A percentile compares a stretch with the other conserved stretches of the same genome.
Evolutionary conservation across 345 rosid genomes (phyloP).

Genomic region (Lepidium sativum): DNA sequence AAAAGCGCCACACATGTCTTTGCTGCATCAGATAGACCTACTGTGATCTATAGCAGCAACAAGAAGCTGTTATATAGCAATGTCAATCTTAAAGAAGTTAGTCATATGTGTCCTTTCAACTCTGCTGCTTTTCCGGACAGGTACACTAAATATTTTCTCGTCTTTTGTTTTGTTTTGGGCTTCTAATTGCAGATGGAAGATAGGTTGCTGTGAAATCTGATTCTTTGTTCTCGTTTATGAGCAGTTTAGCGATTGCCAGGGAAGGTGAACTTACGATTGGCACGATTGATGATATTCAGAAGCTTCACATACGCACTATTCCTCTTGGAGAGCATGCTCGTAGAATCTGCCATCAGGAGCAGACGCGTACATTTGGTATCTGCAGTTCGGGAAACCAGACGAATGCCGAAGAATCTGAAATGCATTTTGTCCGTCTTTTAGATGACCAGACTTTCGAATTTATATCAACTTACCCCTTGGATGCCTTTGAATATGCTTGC

Average conservation of each 20-base stretch:
- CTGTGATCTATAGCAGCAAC: constrained; percentile 95
- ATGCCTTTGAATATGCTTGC: constrained; percentile 82
- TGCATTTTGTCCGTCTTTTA: constrained; percentile 73
- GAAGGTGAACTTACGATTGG: constrained; percentile 98
- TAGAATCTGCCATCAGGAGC: constrained; percentile 97
- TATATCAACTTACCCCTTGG: constrained; percentile 76
- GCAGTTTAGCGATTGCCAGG: constrained; percentile 94
- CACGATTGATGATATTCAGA: constrained; percentile 97
- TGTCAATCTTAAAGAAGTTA: constrained; percentile 95
- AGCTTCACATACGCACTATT: constrained; percentile 97
- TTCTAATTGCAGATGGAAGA: neutral
- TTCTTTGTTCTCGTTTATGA: constrained; percentile 13
- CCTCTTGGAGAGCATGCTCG: constrained; percentile 97
- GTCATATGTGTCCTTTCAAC: constrained; percentile 97
- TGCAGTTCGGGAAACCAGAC: constrained; percentile 79
- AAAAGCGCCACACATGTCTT: constrained; percentile 86
- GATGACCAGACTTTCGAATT: constrained; percentile 92
- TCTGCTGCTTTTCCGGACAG: constrained; percentile 99
- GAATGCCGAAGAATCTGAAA: constrained; percentile 71
- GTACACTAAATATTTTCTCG: constrained; percentile 27
- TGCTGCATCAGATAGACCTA: constrained; percentile 96
- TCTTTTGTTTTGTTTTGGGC: constrained; percentile 11
- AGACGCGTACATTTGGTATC: constrained; percentile 82
- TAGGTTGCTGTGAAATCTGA: constrained; percentile 6
- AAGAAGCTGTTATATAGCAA: constrained; percentile 93